Percentiles rank a stretch among this genome's conserved stretches.
Conservation (phyloP, 768 basidiomycete genomes). For the Dioszegia hungarica region DNA sequence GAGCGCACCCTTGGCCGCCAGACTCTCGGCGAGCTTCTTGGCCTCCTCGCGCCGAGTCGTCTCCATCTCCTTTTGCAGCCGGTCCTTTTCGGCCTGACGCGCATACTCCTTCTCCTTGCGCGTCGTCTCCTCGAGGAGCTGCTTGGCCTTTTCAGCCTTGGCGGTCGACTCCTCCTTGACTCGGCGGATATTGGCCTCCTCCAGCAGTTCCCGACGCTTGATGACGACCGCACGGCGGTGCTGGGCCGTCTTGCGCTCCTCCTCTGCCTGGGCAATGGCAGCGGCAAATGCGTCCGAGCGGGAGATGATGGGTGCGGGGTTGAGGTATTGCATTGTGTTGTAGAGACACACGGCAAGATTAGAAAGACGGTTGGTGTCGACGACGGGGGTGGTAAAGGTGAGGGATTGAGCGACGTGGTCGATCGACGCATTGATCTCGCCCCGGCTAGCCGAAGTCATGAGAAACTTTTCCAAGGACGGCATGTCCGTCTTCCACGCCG, state of each 20-base stretch:
- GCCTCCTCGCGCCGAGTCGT: conserved; percentile 73
- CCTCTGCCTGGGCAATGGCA: conserved; percentile 52
- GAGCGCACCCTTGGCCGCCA: conserved; percentile 70
- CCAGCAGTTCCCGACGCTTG: conserved; percentile 74
- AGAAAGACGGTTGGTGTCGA: conserved; percentile 60
- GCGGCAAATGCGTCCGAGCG: conserved; percentile 52
- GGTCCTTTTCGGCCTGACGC: conserved; percentile 56
- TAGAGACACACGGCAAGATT: conserved; percentile 70
- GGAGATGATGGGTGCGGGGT: conserved; percentile 54
- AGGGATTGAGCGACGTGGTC: conserved; percentile 84
- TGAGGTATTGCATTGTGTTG: conserved; percentile 57
- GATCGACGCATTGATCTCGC: conserved; percentile 77
- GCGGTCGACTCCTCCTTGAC: conserved; percentile 82
- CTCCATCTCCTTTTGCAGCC: conserved; percentile 58
- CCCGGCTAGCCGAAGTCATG: conserved; percentile 82
- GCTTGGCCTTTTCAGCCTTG: conserved; percentile 63
- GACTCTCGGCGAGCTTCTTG: conserved; percentile 75
- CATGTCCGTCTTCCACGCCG: conserved; percentile 55
- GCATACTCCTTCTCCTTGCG: conserved; percentile 63
- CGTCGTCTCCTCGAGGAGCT: conserved; percentile 61
- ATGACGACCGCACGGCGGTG: conserved; percentile 75
- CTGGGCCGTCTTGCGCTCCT: conserved; percentile 51
- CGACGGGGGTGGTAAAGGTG: conserved; percentile 58
- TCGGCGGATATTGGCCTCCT: conserved; percentile 75
- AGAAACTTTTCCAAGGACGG: conserved; percentile 80